phyloP scores from a whole-genome alignment of 257 asterid genomes.

The Solanum chiquidenum region DNA sequence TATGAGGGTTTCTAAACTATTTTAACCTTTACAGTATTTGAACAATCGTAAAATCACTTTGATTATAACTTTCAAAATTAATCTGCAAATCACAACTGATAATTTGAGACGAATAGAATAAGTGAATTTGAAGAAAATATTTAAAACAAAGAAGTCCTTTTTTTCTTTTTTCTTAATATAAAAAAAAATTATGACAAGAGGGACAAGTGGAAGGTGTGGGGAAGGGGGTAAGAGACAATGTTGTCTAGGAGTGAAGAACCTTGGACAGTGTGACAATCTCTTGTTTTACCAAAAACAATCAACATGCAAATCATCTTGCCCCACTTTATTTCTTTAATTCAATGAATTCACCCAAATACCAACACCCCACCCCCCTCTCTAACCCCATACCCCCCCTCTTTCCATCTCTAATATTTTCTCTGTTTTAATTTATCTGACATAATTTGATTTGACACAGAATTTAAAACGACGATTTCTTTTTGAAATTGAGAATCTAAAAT shows the following conservation, averaged over 20 bases:
- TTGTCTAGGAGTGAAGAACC: slow-evolving; percentile 23
- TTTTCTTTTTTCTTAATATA: background rate
- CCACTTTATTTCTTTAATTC: slow-evolving; percentile 9
- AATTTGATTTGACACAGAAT: rapidly evolving
- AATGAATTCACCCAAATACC: slow-evolving; percentile 13
- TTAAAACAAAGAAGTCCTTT: background rate
- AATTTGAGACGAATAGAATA: background rate
- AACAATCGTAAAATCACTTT: too few species aligned
- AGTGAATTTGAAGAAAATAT: background rate
- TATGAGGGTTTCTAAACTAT: too few species aligned
- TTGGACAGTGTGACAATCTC: background rate
- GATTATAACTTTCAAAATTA: too few species aligned
- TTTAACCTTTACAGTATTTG: background rate
- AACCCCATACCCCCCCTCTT: background rate
- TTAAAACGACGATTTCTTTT: rapidly evolving
- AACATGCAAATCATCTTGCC: slow-evolving; percentile 5
- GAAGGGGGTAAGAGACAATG: background rate
- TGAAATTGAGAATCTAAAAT: background rate
- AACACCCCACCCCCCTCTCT: background rate
- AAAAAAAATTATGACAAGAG: background rate
- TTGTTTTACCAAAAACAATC: background rate
- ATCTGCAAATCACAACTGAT: background rate
- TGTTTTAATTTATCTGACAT: background rate
- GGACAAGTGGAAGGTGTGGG: background rate
- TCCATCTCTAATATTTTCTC: background rate